Evolutionary conservation across 192 early-diverging fungal genomes (phyloP).

Genomic region (Coemansia sp.): DNA sequence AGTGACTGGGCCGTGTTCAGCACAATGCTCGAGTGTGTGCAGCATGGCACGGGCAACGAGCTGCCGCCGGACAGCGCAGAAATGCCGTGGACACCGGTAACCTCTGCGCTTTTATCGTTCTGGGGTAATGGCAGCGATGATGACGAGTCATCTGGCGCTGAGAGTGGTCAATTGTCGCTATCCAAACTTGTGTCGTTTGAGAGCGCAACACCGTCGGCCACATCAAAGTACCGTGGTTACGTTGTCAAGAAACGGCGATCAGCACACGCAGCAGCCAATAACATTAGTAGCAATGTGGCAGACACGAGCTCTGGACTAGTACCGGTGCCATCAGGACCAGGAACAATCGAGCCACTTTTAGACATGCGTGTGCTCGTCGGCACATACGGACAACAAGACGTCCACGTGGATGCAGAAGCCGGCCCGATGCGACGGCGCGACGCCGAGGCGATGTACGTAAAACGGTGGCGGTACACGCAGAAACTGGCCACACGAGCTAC

Average conservation of each 20-base stretch:
- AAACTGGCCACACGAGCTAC: slow-evolving; percentile 31
- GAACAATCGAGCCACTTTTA: slow-evolving; percentile 34
- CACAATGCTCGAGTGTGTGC: slow-evolving; percentile 14
- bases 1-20: slow-evolving; percentile 41
- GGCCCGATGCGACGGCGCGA: slow-evolving; percentile 29
- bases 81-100: not conserved
- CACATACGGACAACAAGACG: slow-evolving; percentile 40
- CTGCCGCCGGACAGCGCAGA: too few relatives aligned
- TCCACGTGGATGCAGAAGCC: slow-evolving; percentile 8
- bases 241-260: slow-evolving; percentile 46
- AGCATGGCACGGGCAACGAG: not conserved
- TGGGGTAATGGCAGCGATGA: not conserved
- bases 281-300: not conserved
- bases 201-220: slow-evolving; percentile 16
- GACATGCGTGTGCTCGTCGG: slow-evolving; percentile 37
- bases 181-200: slow-evolving; percentile 26
- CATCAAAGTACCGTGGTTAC: slow-evolving; percentile 43
- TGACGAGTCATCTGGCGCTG: not conserved
- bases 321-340: slow-evolving; percentile 27
- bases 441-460: slow-evolving; percentile 36
- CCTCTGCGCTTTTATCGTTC: slow-evolving; percentile 3
- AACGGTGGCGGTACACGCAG: slow-evolving; percentile 47
- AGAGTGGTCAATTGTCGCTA: slow-evolving; percentile 14
- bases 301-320: slow-evolving; percentile 8
- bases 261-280: slow-evolving; percentile 7